A percentile compares a stretch with the other conserved stretches of the same genome.
phyloP scores from a whole-genome alignment of 1,139 yeast species.

The Protomyces inouyei region DNA sequence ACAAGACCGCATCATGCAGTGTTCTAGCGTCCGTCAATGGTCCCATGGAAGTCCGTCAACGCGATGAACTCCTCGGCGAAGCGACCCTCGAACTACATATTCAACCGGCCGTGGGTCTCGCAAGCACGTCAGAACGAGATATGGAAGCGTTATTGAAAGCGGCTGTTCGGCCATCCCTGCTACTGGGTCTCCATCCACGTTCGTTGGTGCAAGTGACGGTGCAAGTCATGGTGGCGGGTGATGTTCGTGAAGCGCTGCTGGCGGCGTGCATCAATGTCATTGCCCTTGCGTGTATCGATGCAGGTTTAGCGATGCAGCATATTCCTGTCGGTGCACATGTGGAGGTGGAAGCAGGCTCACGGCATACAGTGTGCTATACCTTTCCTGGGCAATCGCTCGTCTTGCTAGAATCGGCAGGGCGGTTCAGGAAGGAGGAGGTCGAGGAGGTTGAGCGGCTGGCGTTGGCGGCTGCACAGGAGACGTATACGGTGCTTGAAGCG shows the following conservation, averaged over 20 bases:
- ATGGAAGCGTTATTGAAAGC: slow-evolving; percentile 67
- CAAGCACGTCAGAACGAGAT: slow-evolving; percentile 68
- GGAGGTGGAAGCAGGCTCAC: neutral
- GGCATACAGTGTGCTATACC: slow-evolving; percentile 14
- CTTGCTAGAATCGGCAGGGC: slow-evolving; percentile 15
- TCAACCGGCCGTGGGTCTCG: slow-evolving; percentile 70
- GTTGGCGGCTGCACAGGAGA: neutral
- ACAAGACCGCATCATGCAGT: slow-evolving; percentile 44
- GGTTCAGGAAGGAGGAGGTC: neutral
- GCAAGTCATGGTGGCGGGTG: slow-evolving; percentile 51
- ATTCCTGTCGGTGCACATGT: slow-evolving; percentile 10
- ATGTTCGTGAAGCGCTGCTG: slow-evolving; percentile 36
- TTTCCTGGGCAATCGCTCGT: slow-evolving; percentile 9
- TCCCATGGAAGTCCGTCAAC: slow-evolving; percentile 76
- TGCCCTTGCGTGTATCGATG: slow-evolving; percentile 68
- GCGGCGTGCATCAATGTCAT: slow-evolving; percentile 68
- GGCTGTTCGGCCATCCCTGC: slow-evolving; percentile 57
- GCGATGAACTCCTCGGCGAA: slow-evolving; percentile 79
- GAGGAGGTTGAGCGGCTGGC: neutral
- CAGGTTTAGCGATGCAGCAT: slow-evolving; percentile 61
- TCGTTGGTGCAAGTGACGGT: slow-evolving; percentile 79
- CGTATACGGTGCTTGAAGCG: neutral
- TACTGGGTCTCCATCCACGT: slow-evolving; percentile 70
- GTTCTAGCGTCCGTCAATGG: slow-evolving; percentile 69
- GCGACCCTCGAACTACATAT: slow-evolving; percentile 77